Conservation (phyloP, 208 protist genomes). For the Histomonas meleagridis region DNA sequence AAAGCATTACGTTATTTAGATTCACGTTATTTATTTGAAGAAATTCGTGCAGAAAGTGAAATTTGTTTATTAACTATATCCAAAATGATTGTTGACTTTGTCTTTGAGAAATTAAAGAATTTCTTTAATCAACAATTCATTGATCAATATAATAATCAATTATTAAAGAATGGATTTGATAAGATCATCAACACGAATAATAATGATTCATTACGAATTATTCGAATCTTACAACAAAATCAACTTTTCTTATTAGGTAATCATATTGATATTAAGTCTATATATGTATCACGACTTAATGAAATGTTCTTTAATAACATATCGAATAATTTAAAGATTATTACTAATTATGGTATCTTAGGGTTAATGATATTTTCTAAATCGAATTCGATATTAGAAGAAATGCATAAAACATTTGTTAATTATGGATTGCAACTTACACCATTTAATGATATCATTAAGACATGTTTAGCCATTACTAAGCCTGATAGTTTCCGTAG, state of each 20-base stretch:
- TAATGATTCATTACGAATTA: too few species aligned
- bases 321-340: neutral
- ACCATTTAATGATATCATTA: neutral
- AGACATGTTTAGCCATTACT: neutral
- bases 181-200: too few species aligned
- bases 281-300: neutral
- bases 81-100: constrained; percentile 6
- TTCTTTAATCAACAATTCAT: neutral
- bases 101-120: neutral
- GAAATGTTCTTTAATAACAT: neutral
- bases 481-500: neutral
- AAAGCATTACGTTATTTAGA: neutral
- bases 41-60: neutral
- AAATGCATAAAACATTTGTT: neutral
- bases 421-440: neutral
- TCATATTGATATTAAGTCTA: neutral
- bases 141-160: neutral
- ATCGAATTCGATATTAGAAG: neutral
- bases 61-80: neutral
- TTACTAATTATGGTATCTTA: neutral
- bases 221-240: neutral
- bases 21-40: neutral
- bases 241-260: neutral
- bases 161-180: too few species aligned
- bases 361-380: neutral